These are phyloP conservation scores for Madurella fahalii DNA, from an alignment of 2,329 filamentous ascomycete genomes.

Conservation along the genomic window DNA sequence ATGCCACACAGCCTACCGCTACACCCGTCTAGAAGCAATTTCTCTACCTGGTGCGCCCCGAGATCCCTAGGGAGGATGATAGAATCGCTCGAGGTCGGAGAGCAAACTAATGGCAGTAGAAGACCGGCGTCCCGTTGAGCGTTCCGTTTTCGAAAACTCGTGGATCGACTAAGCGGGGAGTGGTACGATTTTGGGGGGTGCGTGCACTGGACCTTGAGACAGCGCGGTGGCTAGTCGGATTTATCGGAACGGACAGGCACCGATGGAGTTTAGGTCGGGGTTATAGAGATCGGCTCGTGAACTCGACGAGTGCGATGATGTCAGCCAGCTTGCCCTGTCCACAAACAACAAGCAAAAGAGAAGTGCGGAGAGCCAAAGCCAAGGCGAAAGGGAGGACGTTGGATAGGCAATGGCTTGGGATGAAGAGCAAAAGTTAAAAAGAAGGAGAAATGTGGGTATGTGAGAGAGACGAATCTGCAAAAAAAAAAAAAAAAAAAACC, in stretches of 20 bases:
- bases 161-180: constrained; percentile 24
- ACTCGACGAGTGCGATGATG: constrained; percentile 21
- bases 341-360: neutral
- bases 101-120: constrained; percentile 44
- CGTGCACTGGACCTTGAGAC: constrained; percentile 9
- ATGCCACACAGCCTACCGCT: constrained; percentile 35
- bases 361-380: neutral
- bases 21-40: constrained; percentile 33
- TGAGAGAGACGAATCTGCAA: neutral
- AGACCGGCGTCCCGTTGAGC: constrained; percentile 42
- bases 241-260: constrained; percentile 18
- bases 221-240: constrained; percentile 15
- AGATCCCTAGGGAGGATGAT: constrained; percentile 49
- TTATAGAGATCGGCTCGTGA: constrained; percentile 5
- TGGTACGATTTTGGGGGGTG: constrained; percentile 11
- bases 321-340: constrained; percentile 19
- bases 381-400: neutral
- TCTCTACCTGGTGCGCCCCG: constrained; percentile 22
- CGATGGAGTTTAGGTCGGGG: constrained; percentile 12
- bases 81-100: constrained; percentile 47
- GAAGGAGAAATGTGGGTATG: constrained; percentile 13
- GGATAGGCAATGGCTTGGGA: neutral
- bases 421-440: constrained; percentile 1
- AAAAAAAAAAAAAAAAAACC: constrained; percentile 16
- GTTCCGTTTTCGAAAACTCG: constrained; percentile 47